phyloP scores from a whole-genome alignment of 1,284 basidiomycete species.

The Schizophyllum amplum region DNA sequence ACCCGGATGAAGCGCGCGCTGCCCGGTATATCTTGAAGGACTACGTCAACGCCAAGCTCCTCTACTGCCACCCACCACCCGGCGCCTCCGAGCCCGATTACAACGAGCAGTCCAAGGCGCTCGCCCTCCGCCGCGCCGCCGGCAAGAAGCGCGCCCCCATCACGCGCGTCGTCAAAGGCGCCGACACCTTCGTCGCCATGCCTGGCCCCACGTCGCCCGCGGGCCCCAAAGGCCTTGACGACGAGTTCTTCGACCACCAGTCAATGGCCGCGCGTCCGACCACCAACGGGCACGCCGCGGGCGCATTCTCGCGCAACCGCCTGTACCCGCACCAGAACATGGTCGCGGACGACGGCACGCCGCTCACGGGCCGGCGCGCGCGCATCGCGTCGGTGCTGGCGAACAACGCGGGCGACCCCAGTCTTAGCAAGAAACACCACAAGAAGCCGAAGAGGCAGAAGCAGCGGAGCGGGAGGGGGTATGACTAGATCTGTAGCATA shows the following conservation, averaged over 20 bases:
- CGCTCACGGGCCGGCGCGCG: slow-evolving; percentile 39
- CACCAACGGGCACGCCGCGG: slow-evolving; percentile 55
- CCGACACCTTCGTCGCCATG: slow-evolving; percentile 67
- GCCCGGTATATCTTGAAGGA: slow-evolving; percentile 95
- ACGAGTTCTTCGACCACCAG: slow-evolving; percentile 72
- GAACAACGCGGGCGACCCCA: slow-evolving; percentile 31
- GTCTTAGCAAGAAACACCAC: slow-evolving; percentile 77
- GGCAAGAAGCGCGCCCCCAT: slow-evolving; percentile 81
- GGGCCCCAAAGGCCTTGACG: slow-evolving; percentile 69
- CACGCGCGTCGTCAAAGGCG: slow-evolving; percentile 75
- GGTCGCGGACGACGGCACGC: slow-evolving; percentile 69
- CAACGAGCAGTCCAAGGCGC: slow-evolving; percentile 67
- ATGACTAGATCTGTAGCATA: slow-evolving; percentile 38
- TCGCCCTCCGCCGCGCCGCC: slow-evolving; percentile 48
- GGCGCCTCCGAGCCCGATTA: slow-evolving; percentile 62
- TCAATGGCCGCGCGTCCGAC: slow-evolving; percentile 53
- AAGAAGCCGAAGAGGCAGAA: slow-evolving; percentile 82
- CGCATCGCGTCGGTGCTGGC: slow-evolving; percentile 39
- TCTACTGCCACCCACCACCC: slow-evolving; percentile 88
- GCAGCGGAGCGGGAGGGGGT: slow-evolving; percentile 85
- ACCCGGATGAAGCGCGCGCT: slow-evolving; percentile 93
- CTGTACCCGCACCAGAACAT: slow-evolving; percentile 78
- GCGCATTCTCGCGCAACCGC: slow-evolving; percentile 53
- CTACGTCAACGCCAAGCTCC: slow-evolving; percentile 91
- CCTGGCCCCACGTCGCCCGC: slow-evolving; percentile 19